Evolutionary conservation across 176 grass and related monocot species (phyloP), one percentile per base, ranked within the genome.

Genomic region (Oryza coarctata): DNA sequence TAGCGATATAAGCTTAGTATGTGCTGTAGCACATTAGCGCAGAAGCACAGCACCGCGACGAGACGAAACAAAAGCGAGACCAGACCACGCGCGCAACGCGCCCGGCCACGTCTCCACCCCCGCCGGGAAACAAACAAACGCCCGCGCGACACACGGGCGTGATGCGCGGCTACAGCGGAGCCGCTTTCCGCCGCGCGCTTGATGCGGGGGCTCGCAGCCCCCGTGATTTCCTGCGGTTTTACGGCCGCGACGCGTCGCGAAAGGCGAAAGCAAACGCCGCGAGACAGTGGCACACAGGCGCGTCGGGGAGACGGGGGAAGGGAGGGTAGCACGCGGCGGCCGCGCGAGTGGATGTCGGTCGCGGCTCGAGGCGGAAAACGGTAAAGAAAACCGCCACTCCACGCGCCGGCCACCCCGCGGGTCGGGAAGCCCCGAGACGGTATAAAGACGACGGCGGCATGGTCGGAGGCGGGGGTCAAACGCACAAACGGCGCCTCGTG

Each of bases 341-440:
- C 65, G 38, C 17, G 66, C 30, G 15, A 29, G 12, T 18, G 78
- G 14, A 70, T 76, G 85, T 87, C 85, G 78, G 79, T 76, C 79
- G 15, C 49, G 49, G 17, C 49, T 17, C 17, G 49, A 20, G 49
- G 17, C 15, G 14, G 6, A 26, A 36, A 34, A 47, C 1, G 23
- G 73, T 23, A 25, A 15, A 39, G 73, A 50, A 44, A 77, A 75
- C 12, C 6, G 45, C 44, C 47, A 50, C 14, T 15, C 9, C 14
- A 50, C 47, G 15, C 15, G 47, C 47, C 47, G 5, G 4, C 47
- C 47, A 6, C 4, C 47, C 3, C 3, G 5, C 15, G 47, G 4
- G 40, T 11, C 1, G 40, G 10, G 8, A 43, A 12, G 12, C 40
- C 9, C 8, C 40, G 17, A 55, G 9, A 12, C 9, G 32, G 32